Base-by-base conservation (phyloP, 2,329 filamentous ascomycete species). In the Ophiostoma sp. region DNA sequence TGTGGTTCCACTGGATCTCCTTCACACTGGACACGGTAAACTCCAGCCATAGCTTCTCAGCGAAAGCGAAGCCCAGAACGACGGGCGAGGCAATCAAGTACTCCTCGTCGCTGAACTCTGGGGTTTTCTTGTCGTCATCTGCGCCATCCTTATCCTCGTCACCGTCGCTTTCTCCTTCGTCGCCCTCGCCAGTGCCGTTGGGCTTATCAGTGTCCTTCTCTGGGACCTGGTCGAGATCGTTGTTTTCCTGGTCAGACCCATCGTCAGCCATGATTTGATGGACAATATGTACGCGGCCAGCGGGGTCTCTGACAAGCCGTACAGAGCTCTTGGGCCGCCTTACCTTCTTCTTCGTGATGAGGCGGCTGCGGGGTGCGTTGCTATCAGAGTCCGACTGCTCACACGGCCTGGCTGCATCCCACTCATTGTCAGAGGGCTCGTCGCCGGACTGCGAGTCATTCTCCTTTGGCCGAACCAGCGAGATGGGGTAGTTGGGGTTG, bases 1-100 rank as follows among this genome's bases (percentile, higher is more conserved):
- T 84, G 58, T 90, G 86, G 74, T 96, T 94, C 91, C 91, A 97
- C 47, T 87, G 84, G 71, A 97, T 94, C 4, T 96, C 90, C 62
- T 86, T 85, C 71, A 97, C 84, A 0, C 89, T 88, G 0, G 89
- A 91, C 27, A 97, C 88, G 0, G 87, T 88, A 74, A 97, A 92
- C 76, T 97, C 92, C 0, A 96, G 84, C 93, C 93, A 97, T 9
- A 92, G 82, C 78, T 96, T 97, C 78, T 96, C 92, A 0, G 86
- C 87, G 76, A 97, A 96, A 0, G 91, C 87, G 74, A 96, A 97
- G 0, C 93, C 93, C 1, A 96, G 84, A 0, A 96, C 91, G 0
- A 96, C 88, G 0, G 93, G 90, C 1, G 91, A 94, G 1, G 92
- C 88, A 65, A 96, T 89, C 5, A 97, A 81, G 38, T 95, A 89